phyloP scores from a whole-genome alignment of 2,329 filamentous ascomycete genomes.

The Drechslerella coelobrocha region DNA sequence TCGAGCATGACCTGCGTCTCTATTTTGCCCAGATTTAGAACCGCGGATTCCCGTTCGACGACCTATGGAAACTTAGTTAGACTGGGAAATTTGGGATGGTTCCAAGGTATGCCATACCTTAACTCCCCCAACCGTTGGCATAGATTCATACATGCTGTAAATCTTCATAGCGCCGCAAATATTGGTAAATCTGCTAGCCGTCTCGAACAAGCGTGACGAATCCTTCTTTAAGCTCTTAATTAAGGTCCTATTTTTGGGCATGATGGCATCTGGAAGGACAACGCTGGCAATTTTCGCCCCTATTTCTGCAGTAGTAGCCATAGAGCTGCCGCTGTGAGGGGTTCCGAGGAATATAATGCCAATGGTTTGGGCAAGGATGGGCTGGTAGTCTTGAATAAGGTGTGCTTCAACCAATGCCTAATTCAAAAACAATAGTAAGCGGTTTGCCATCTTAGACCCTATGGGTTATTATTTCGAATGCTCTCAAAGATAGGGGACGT shows the following conservation, averaged over 20 bases:
- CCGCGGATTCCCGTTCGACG: constrained; percentile 38
- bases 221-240: constrained; percentile 41
- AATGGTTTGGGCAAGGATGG: constrained; percentile 35
- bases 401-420: constrained; percentile 45
- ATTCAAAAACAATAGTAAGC: neutral
- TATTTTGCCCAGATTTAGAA: constrained; percentile 39
- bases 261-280: constrained; percentile 40
- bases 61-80: constrained; percentile 7
- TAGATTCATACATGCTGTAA: constrained; percentile 45
- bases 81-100: no score
- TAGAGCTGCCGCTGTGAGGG: constrained; percentile 31
- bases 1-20: constrained; percentile 46
- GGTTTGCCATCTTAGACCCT: neutral
- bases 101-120: no score
- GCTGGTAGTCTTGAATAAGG: constrained; percentile 40
- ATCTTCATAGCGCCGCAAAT: constrained; percentile 43
- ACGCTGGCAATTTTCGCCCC: constrained; percentile 36
- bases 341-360: constrained; percentile 47
- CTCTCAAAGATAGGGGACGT: neutral
- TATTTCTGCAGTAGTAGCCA: constrained; percentile 36
- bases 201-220: constrained; percentile 38
- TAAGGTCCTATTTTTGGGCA: constrained; percentile 38
- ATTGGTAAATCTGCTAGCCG: constrained; percentile 36
- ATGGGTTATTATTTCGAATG: neutral
- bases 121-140: constrained; percentile 21